Evolutionary conservation across 2,329 filamentous ascomycete species (phyloP).

Genomic region (Calonectria naviculata): DNA sequence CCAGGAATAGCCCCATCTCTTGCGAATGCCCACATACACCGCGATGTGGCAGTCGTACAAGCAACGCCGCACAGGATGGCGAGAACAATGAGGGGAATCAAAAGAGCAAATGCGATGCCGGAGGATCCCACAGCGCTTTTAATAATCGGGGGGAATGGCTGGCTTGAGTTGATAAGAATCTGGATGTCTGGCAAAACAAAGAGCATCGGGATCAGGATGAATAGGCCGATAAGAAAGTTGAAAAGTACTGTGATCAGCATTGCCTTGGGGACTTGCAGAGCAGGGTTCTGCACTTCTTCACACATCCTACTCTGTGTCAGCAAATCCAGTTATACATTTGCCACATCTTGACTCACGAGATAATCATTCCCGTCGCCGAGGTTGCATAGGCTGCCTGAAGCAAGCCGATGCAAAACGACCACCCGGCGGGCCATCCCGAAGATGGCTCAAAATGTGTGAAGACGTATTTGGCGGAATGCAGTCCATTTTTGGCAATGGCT

Average conservation of each 20-base stretch:
- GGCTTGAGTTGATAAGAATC: not conserved
- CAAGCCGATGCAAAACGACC: conserved; percentile 79
- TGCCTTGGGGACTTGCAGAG: conserved; percentile 77
- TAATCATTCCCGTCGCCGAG: conserved; percentile 83
- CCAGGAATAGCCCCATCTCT: conserved; percentile 77
- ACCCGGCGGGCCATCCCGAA: conserved; percentile 77
- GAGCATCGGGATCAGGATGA: conserved; percentile 75
- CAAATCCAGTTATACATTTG: not conserved
- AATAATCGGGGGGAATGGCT: conserved; percentile 2
- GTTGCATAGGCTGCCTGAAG: conserved; percentile 80
- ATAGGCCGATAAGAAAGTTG: conserved; percentile 73
- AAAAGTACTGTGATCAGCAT: conserved; percentile 76
- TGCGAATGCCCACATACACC: conserved; percentile 75
- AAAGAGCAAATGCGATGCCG: conserved; percentile 69
- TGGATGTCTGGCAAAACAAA: conserved; percentile 75
- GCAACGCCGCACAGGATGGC: conserved; percentile 74
- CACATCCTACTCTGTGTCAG: conserved; percentile 67
- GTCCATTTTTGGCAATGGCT: conserved; percentile 75
- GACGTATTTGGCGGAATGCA: conserved; percentile 70
- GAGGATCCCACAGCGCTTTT: conserved; percentile 64
- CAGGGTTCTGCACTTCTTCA: conserved; percentile 75
- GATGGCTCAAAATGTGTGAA: conserved; percentile 75
- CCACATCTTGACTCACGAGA: conserved; percentile 67
- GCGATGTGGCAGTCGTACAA: conserved; percentile 74
- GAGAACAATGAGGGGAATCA: conserved; percentile 72